These are phyloP conservation scores for Rhypophila decipiens DNA, from an alignment of 495 filamentous ascomycete genomes.

Conservation along the genomic window DNA sequence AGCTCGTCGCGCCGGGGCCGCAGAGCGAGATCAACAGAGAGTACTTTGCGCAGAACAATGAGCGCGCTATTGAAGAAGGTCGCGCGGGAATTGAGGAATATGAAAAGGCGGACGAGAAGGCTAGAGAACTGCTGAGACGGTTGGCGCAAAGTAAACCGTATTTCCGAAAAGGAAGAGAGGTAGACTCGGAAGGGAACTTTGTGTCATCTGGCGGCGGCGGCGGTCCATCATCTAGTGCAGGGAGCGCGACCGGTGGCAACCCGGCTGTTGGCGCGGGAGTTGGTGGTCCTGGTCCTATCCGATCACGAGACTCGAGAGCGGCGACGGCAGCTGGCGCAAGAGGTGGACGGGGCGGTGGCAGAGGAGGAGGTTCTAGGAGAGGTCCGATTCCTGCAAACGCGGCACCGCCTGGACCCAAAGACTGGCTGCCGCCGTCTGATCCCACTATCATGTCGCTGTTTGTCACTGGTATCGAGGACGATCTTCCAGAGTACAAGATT, in stretches of 20 bases:
- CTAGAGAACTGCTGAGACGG: slow-evolving; percentile 74
- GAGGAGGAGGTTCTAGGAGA: slow-evolving; percentile 41
- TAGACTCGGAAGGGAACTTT: slow-evolving; percentile 47
- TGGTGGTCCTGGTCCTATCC: slow-evolving; percentile 59
- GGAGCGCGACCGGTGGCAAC: slow-evolving; percentile 37
- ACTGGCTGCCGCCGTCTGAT: slow-evolving; percentile 79
- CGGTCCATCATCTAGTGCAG: slow-evolving; percentile 26
- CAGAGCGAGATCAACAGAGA: slow-evolving; percentile 88
- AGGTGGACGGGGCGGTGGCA: slow-evolving; percentile 7
- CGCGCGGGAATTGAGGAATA: slow-evolving; percentile 72
- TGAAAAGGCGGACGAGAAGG: slow-evolving; percentile 96
- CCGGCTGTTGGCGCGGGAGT: slow-evolving; percentile 38
- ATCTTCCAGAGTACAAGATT: slow-evolving; percentile 84
- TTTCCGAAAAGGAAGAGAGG: slow-evolving; percentile 74
- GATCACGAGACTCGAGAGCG: slow-evolving; percentile 56
- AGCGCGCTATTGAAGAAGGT: slow-evolving; percentile 90
- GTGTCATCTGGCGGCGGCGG: slow-evolving; percentile 15
- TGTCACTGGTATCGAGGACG: slow-evolving; percentile 91
- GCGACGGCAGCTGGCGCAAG: slow-evolving; percentile 43
- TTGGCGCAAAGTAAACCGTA: slow-evolving; percentile 91
- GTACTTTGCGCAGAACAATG: slow-evolving; percentile 95
- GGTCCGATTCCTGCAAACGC: slow-evolving; percentile 59
- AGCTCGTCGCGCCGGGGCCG: slow-evolving; percentile 92
- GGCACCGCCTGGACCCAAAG: slow-evolving; percentile 70
- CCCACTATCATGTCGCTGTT: slow-evolving; percentile 84